Conservation (phyloP, 768 basidiomycete genomes). For the Tricholoma terreum region DNA sequence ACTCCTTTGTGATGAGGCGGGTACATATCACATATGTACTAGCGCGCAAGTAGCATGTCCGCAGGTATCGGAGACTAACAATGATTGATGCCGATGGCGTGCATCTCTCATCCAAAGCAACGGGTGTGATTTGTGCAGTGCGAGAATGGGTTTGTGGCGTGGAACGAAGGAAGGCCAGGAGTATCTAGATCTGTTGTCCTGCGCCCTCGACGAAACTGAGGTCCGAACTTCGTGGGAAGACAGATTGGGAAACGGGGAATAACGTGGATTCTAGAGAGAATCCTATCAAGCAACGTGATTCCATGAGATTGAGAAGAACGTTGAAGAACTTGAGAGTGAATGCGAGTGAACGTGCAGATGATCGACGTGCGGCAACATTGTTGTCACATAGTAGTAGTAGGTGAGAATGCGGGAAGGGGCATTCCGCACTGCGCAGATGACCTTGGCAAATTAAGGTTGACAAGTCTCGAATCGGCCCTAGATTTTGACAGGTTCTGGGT, state of each 20-base stretch:
- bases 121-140: too few species aligned
- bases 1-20: too few species aligned
- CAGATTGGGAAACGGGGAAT: not conserved
- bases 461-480: not conserved
- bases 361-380: not conserved
- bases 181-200: not conserved
- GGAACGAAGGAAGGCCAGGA: not conserved
- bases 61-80: not conserved
- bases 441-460: not conserved
- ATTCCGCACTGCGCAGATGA: not conserved
- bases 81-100: not conserved
- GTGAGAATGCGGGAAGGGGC: too few species aligned
- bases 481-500: too few species aligned
- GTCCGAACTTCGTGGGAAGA: not conserved
- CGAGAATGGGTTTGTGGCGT: not conserved
- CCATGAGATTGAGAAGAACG: not conserved
- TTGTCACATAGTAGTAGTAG: too few species aligned
- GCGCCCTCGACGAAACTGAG: not conserved
- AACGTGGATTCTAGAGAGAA: not conserved
- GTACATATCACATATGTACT: not conserved
- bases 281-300: not conserved
- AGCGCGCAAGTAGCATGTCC: not conserved
- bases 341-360: not conserved
- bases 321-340: not conserved
- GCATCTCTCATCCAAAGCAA: not conserved